A percentile compares a stretch with the other conserved stretches of the same genome.
phyloP scores from a whole-genome alignment of 2,329 filamentous ascomycete genomes.

The Fusarium sp. region DNA sequence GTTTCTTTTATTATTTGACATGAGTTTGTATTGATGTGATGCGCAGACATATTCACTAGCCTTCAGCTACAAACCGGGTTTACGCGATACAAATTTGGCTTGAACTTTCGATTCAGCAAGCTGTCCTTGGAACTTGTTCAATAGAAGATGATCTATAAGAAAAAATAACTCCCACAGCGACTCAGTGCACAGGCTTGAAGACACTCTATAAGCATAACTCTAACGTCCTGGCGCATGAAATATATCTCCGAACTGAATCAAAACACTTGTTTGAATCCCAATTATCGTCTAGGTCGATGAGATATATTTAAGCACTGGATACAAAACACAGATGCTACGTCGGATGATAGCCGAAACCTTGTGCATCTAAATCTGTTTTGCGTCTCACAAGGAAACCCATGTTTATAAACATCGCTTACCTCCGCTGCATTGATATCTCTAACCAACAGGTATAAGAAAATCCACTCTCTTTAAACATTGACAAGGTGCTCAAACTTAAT shows the following conservation, averaged over 20 bases:
- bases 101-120: too few species aligned
- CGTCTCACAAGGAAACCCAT: not conserved
- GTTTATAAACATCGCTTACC: not conserved
- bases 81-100: too few species aligned
- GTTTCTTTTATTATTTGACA: too few species aligned
- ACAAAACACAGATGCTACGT: not conserved
- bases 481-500: not conserved
- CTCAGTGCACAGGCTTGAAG: too few species aligned
- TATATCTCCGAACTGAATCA: rapidly evolving
- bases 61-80: too few species aligned
- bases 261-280: not conserved
- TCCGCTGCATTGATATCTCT: not conserved
- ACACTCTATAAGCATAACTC: too few species aligned
- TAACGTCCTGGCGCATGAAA: not conserved
- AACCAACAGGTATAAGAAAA: not conserved
- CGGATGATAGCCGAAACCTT: not conserved
- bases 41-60: too few species aligned
- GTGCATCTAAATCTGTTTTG: not conserved
- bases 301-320: not conserved
- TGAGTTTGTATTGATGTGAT: too few species aligned
- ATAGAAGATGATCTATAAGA: too few species aligned
- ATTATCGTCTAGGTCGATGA: not conserved
- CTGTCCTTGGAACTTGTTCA: too few species aligned
- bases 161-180: too few species aligned
- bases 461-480: not conserved